Conservation (phyloP, 805 yeast species). For the Spathaspora arborariae region DNA sequence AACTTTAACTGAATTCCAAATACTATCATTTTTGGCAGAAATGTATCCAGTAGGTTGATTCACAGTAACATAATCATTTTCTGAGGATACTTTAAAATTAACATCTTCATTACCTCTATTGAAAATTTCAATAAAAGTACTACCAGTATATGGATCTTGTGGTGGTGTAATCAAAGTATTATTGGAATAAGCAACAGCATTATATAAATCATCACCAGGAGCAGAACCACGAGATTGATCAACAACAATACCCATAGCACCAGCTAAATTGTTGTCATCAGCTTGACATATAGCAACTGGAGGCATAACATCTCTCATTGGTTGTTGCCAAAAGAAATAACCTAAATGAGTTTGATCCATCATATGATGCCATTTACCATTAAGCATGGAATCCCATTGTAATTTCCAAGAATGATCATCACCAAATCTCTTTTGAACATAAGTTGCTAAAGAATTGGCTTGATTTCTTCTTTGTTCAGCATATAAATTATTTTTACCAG, state of each 20-base stretch:
- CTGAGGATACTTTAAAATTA: slow-evolving; percentile 11
- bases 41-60: slow-evolving; percentile 10
- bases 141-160: slow-evolving; percentile 12
- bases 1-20: slow-evolving; percentile 14
- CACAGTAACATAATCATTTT: slow-evolving; percentile 10
- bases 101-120: slow-evolving; percentile 15
- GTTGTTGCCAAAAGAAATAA: slow-evolving; percentile 16
- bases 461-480: slow-evolving; percentile 13
- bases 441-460: slow-evolving; percentile 11
- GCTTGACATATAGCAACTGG: slow-evolving; percentile 8
- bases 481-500: slow-evolving; percentile 15
- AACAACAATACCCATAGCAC: slow-evolving; percentile 11
- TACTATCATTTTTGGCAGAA: slow-evolving; percentile 10
- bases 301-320: slow-evolving; percentile 14
- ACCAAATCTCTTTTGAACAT: slow-evolving; percentile 12
- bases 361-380: slow-evolving; percentile 15
- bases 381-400: slow-evolving; percentile 11
- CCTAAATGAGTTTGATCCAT: slow-evolving; percentile 18
- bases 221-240: slow-evolving; percentile 13
- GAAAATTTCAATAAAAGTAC: slow-evolving; percentile 13
- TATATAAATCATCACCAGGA: slow-evolving; percentile 14
- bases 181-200: slow-evolving; percentile 13
- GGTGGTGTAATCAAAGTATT: slow-evolving; percentile 14
- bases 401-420: slow-evolving; percentile 13
- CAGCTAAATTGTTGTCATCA: slow-evolving; percentile 9